phyloP scores from a whole-genome alignment of 2,329 filamentous ascomycete species.

The Penicillium fuscoglaucum region DNA sequence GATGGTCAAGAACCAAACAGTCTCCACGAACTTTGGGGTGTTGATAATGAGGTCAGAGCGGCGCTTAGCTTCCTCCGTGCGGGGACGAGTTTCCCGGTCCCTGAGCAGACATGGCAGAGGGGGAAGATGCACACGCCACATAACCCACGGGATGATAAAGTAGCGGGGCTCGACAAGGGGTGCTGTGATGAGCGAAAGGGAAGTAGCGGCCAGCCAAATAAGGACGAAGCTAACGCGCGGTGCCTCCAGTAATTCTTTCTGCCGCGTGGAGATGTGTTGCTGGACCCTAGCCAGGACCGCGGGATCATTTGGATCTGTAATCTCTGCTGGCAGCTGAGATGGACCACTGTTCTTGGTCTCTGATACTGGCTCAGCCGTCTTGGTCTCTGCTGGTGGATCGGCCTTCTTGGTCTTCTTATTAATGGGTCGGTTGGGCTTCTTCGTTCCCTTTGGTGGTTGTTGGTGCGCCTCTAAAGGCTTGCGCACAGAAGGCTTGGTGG shows the following conservation, averaged over 20 bases:
- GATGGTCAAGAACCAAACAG: constrained; percentile 57
- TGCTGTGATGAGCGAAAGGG: constrained; percentile 79
- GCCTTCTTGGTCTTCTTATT: constrained; percentile 23
- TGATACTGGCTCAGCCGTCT: not conserved
- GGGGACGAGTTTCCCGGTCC: constrained; percentile 30
- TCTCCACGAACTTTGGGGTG: constrained; percentile 50
- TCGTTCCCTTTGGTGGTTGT: constrained; percentile 24
- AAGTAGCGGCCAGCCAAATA: constrained; percentile 67
- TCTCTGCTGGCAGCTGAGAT: not conserved
- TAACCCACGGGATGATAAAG: constrained; percentile 91
- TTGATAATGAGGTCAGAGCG: constrained; percentile 30
- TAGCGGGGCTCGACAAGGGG: constrained; percentile 94
- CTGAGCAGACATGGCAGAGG: constrained; percentile 35
- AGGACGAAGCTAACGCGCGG: constrained; percentile 55
- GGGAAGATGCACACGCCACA: constrained; percentile 83
- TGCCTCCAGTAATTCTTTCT: constrained; percentile 28
- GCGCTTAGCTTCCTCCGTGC: constrained; percentile 26
- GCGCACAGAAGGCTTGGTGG: not conserved
- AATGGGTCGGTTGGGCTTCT: constrained; percentile 25
- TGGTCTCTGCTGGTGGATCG: constrained; percentile 10
- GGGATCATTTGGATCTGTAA: constrained; percentile 24
- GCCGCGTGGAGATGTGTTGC: constrained; percentile 33
- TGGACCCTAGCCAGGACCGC: constrained; percentile 34
- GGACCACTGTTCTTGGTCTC: not conserved
- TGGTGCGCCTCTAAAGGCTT: constrained; percentile 8